These are phyloP conservation scores for Schwanniomyces pseudopolymorphus DNA, from an alignment of 805 yeast genomes.

Conservation along the genomic window DNA sequence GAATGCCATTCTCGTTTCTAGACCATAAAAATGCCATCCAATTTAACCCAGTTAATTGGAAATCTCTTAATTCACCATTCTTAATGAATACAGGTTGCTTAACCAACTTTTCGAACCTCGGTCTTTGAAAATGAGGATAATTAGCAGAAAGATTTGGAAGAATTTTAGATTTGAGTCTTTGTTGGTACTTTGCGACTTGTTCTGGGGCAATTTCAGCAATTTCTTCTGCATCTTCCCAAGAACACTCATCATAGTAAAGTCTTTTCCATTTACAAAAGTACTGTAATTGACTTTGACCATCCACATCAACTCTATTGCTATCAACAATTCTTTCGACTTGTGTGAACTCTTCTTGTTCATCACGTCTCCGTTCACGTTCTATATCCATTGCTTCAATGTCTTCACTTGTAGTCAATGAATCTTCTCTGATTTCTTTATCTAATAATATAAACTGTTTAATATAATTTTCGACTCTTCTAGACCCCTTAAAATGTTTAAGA, in stretches of 20 bases:
- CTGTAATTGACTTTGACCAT: slow-evolving; percentile 65
- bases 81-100: slow-evolving; percentile 88
- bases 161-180: slow-evolving; percentile 77
- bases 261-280: slow-evolving; percentile 94
- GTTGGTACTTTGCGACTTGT: slow-evolving; percentile 81
- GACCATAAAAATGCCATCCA: slow-evolving; percentile 99
- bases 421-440: slow-evolving; percentile 75
- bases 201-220: slow-evolving; percentile 83
- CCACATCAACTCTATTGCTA: slow-evolving; percentile 70
- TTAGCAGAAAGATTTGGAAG: slow-evolving; percentile 78
- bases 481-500: slow-evolving; percentile 61
- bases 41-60: slow-evolving; percentile 95
- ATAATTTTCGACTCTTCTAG: slow-evolving; percentile 86
- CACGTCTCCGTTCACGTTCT: slow-evolving; percentile 81
- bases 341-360: slow-evolving; percentile 79
- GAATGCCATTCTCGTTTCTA: slow-evolving; percentile 92
- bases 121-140: slow-evolving; percentile 70
- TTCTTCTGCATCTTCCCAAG: slow-evolving; percentile 92
- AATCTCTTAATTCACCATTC: slow-evolving; percentile 90
- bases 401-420: slow-evolving; percentile 82
- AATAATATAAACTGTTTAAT: slow-evolving; percentile 71
- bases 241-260: slow-evolving; percentile 89
- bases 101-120: slow-evolving; percentile 82
- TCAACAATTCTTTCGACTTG: slow-evolving; percentile 89
- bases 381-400: slow-evolving; percentile 92